Base-by-base conservation (phyloP, 2,329 filamentous ascomycete genomes). In the Fonsecaea erecta region DNA sequence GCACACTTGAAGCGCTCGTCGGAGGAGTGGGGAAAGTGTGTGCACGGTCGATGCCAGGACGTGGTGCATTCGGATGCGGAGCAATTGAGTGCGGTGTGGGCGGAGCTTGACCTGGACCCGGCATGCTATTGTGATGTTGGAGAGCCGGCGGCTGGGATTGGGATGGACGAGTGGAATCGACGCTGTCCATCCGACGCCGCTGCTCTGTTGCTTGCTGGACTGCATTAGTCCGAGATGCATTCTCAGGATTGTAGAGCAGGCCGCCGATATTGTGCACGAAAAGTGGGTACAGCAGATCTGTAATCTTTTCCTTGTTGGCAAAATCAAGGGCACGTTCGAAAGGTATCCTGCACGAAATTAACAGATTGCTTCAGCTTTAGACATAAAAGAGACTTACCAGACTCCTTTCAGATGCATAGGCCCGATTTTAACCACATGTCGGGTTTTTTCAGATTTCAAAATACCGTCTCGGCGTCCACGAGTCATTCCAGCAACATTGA, bases 281-380 rank as follows among this genome's bases (percentile, higher is more conserved):
- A 55, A 99, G 83, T 59, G 95, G 95, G 77, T 98, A 99, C 61
- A 98, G 82, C 54, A 93, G 82, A 79, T 98, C 94, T 0, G 95
- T 98, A 70, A 98, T 99, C 81, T 98, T 98, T 79, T 99, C 95
- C 84, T 97, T 98, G 82, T 99, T 99, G 70, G 95, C 95, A 76
- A 99, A 98, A 74, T 98, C 95, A 60, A 99, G 82, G n/a, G 95
- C 95, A 71, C 95, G 90, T 73, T 98, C 95, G 73, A 96, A 98
- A 1, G 95, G 95, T 74, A 99, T 99, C 93, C 93, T 97, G 72
- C 18, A 55, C 18, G 37, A 21, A 51, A 58, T 58, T 62, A 75
- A 65, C 21, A 37, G 21, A 2, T 58, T 16, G 3, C 32, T 14
- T 26, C 9, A 26, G 26, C 11, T 9, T 18, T 26, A 54, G 28